Conservation (phyloP, 2,329 filamentous ascomycete species). For the Diaporthe amygdali region DNA sequence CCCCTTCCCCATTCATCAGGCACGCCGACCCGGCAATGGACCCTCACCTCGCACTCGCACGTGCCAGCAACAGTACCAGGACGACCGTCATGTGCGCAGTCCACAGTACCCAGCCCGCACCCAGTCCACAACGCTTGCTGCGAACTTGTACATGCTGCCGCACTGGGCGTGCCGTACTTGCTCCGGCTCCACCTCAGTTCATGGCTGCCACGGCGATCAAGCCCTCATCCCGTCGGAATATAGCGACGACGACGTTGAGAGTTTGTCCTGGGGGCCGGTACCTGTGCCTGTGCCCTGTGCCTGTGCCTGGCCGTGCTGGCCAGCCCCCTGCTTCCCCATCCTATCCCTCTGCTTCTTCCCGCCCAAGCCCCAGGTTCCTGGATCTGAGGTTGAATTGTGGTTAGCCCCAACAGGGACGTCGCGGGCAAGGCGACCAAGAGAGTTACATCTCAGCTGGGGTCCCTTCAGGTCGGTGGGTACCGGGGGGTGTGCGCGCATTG, state of each 20-base stretch:
- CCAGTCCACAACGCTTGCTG: not conserved
- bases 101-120: no score
- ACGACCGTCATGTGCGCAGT: not conserved
- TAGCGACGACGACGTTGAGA: slow-evolving; percentile 4
- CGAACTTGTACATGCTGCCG: no score
- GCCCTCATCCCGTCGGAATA: slow-evolving; percentile 5
- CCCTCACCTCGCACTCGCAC: not conserved
- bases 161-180: no score
- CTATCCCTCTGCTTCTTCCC: slow-evolving; percentile 17
- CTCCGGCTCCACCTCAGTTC: not conserved
- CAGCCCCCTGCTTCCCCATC: slow-evolving; percentile 14
- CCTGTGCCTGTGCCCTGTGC: not conserved
- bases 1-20: not conserved
- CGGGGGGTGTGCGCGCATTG: slow-evolving; percentile 17
- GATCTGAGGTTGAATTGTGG: slow-evolving; percentile 13
- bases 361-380: slow-evolving; percentile 16
- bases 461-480: slow-evolving; percentile 8
- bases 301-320: slow-evolving; percentile 11
- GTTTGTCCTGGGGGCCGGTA: not conserved
- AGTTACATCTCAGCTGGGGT: slow-evolving; percentile 21
- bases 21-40: not conserved
- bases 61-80: not conserved
- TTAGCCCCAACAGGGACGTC: slow-evolving; percentile 24
- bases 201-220: slow-evolving; percentile 3
- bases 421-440: slow-evolving; percentile 25